These are phyloP conservation scores for Tuctoria greenei DNA, from an alignment of 176 grass and related monocot species.

Conservation along the genomic window DNA sequence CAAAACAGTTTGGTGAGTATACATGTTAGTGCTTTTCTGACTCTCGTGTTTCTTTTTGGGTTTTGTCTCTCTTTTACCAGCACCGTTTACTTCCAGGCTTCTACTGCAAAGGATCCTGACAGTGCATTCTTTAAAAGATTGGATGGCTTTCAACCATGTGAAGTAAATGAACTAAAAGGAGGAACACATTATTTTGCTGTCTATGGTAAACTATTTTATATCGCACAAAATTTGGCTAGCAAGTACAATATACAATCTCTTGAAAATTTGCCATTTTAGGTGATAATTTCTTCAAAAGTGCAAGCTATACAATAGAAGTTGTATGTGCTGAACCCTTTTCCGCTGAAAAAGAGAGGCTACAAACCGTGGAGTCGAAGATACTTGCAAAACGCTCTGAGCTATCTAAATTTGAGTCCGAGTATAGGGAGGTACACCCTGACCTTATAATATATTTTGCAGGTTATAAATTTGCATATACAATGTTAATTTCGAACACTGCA, in stretches of 20 bases:
- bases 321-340: conserved; percentile 80
- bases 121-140: conserved; percentile 97
- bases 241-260: not conserved
- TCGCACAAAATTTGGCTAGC: conserved; percentile 10
- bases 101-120: conserved; percentile 76
- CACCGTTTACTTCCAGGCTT: conserved; percentile 50
- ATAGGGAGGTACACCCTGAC: conserved; percentile 64
- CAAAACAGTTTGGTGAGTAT: conserved; percentile 65
- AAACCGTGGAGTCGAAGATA: conserved; percentile 75
- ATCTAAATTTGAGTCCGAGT: conserved; percentile 95
- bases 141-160: conserved; percentile 96
- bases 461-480: not conserved
- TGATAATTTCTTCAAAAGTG: conserved; percentile 99
- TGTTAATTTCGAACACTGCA: conserved; percentile 16
- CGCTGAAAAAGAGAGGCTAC: conserved; percentile 72
- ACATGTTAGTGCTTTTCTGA: conserved; percentile 7
- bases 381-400: conserved; percentile 76
- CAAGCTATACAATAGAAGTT: conserved; percentile 84
- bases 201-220: conserved; percentile 64
- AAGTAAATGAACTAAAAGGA: conserved; percentile 96
- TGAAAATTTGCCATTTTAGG: conserved; percentile 42
- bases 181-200: conserved; percentile 92
- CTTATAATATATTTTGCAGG: not conserved
- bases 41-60: conserved; percentile 17
- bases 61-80: conserved; percentile 16